These are phyloP conservation scores for Curvularia sp. DNA, from an alignment of 2,329 filamentous ascomycete genomes.

Conservation along the genomic window DNA sequence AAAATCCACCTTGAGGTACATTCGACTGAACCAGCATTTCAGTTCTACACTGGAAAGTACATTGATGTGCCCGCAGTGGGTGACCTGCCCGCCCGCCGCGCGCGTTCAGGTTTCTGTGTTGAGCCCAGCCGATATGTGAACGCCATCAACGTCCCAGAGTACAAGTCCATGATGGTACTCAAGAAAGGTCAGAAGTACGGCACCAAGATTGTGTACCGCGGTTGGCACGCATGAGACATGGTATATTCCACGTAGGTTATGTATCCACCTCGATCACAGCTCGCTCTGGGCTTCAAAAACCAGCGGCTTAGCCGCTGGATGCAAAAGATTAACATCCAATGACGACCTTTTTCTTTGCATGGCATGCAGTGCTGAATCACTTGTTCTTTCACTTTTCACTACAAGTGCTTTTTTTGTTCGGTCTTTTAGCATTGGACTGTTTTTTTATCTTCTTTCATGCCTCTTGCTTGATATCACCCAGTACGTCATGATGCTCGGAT, in stretches of 20 bases:
- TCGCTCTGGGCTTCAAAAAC: background rate
- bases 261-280: background rate
- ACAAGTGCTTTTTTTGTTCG: no score
- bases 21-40: conserved; percentile 94
- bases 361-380: background rate
- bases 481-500: background rate
- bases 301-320: background rate
- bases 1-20: conserved; percentile 83
- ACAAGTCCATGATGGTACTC: conserved; percentile 78
- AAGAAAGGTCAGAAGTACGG: conserved; percentile 88
- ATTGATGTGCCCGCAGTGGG: conserved; percentile 74
- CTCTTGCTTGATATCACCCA: background rate
- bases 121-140: conserved; percentile 93
- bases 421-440: no score
- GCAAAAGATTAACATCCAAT: background rate
- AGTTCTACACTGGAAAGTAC: conserved; percentile 92
- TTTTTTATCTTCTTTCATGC: no score
- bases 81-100: conserved; percentile 66
- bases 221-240: conserved; percentile 67
- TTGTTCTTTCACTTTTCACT: background rate
- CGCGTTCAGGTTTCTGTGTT: conserved; percentile 83
- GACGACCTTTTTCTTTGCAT: background rate
- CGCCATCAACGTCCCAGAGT: conserved; percentile 80
- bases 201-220: conserved; percentile 80
- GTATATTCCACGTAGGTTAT: background rate